A percentile compares a stretch with the other conserved stretches of the same genome.
Conservation (phyloP, 176 grass and related monocot genomes). For the Metroxylon sagu region DNA sequence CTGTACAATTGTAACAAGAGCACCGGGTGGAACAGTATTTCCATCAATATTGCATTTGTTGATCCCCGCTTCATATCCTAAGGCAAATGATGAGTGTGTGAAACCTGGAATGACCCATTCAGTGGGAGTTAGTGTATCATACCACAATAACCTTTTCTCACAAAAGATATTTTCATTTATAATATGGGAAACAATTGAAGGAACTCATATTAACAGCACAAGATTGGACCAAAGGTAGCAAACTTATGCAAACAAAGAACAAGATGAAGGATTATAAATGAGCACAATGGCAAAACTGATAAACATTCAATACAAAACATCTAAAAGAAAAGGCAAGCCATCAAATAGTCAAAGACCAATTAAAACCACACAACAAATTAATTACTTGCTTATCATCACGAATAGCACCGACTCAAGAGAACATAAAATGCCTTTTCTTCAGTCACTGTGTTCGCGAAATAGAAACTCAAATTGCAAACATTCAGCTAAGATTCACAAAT, state of each 20-base stretch:
- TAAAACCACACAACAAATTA: no score
- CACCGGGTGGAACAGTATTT: conserved; percentile 74
- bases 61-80: conserved; percentile 85
- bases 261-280: no score
- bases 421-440: background rate
- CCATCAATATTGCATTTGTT: conserved; percentile 76
- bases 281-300: no score
- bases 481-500: background rate
- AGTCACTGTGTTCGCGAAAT: background rate
- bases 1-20: conserved; percentile 83
- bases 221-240: background rate
- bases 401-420: no score
- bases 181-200: no score
- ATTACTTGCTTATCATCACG: no score
- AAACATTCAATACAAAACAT: no score
- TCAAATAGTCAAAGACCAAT: no score
- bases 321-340: no score
- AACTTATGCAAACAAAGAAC: background rate
- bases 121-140: conserved; percentile 15
- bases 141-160: conserved; percentile 11
- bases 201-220: no score
- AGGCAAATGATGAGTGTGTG: conserved; percentile 71
- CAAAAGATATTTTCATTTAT: background rate
- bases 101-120: conserved; percentile 46
- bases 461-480: background rate